phyloP scores from a whole-genome alignment of 768 basidiomycete species.

The Clavulina sp. region DNA sequence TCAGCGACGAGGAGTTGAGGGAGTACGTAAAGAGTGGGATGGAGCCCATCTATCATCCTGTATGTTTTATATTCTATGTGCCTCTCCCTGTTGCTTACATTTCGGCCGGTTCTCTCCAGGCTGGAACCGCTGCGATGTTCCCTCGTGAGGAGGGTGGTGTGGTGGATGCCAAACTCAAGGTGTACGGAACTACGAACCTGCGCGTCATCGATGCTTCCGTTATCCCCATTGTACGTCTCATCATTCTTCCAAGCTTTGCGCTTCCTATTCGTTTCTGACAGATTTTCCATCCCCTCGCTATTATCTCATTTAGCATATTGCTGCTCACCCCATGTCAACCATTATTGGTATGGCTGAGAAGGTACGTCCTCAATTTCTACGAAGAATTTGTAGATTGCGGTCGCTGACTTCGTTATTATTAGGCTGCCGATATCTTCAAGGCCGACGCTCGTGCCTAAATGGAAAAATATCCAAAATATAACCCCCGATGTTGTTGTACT shows the following conservation, averaged over 20 bases:
- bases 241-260: background rate
- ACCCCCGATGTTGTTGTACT: no score
- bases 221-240: background rate
- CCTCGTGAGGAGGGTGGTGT: background rate
- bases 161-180: background rate
- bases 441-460: no score
- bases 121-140: constrained; percentile 1
- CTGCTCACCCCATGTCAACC: background rate
- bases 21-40: background rate
- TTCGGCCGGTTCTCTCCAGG: background rate
- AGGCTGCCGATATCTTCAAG: background rate
- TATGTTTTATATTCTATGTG: background rate
- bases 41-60: constrained; percentile 2
- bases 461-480: no score
- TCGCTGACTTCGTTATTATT: background rate
- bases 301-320: background rate
- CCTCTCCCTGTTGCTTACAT: background rate
- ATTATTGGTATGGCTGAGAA: background rate
- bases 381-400: background rate
- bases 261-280: background rate
- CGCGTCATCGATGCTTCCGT: constrained; percentile 1
- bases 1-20: background rate
- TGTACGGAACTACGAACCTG: constrained; percentile 1
- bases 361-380: background rate
- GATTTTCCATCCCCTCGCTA: background rate